These are phyloP conservation scores for Solanum bulbocastanum DNA, from an alignment of 257 asterid species.

Conservation along the genomic window DNA sequence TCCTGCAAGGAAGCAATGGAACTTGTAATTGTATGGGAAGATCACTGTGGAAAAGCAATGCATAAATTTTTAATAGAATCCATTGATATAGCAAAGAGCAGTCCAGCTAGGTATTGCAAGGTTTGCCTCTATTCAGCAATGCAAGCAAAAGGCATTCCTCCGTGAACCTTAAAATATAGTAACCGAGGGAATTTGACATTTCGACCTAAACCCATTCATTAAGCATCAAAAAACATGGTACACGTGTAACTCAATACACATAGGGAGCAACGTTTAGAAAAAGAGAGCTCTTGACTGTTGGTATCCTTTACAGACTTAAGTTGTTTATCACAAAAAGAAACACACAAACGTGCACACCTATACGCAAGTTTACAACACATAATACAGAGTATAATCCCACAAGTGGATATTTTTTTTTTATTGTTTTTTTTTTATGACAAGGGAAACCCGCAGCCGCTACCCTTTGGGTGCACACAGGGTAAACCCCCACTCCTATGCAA, in stretches of 20 bases:
- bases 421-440: too few relatives aligned
- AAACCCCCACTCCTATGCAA: too few relatives aligned
- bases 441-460: too few relatives aligned
- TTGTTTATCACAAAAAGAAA: neutral
- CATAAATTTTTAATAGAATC: neutral
- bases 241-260: neutral
- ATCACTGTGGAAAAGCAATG: neutral
- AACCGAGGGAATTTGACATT: neutral
- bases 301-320: neutral
- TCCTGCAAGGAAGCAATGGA: constrained; percentile 31
- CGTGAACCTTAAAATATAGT: neutral
- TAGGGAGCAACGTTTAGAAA: neutral
- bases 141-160: neutral
- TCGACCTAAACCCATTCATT: neutral
- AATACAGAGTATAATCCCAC: neutral
- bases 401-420: neutral
- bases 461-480: too few relatives aligned
- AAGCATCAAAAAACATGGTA: neutral
- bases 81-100: neutral
- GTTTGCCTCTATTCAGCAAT: neutral
- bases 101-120: neutral
- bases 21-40: neutral
- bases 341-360: neutral
- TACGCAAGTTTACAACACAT: neutral
- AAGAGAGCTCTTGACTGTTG: neutral